Percentiles rank a stretch among this genome's conserved stretches.
Evolutionary conservation across 1,284 basidiomycete genomes (phyloP).

Genomic region (Rhizopogon hawkerae): DNA sequence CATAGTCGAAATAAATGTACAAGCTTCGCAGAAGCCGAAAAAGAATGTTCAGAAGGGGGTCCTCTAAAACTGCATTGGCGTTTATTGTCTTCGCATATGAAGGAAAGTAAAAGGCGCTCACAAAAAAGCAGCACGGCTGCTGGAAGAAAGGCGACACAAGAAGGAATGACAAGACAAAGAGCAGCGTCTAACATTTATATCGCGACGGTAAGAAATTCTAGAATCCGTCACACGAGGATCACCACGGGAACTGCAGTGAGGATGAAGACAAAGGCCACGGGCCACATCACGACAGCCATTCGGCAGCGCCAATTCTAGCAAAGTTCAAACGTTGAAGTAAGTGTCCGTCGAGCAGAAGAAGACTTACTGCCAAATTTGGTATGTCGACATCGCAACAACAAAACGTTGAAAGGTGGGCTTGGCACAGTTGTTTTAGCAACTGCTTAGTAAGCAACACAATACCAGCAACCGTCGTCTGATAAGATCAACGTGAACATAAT

Average conservation of each 20-base stretch:
- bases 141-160: slow-evolving; percentile 11
- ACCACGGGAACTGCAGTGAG: slow-evolving; percentile 7
- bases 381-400: slow-evolving; percentile 8
- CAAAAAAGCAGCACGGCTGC: slow-evolving; percentile 35
- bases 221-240: background rate
- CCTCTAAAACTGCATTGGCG: slow-evolving; percentile 15
- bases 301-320: background rate
- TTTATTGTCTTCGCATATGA: background rate
- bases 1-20: slow-evolving; percentile 32
- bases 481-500: slow-evolving; percentile 13
- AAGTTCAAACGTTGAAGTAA: background rate
- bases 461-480: slow-evolving; percentile 14
- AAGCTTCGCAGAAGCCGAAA: slow-evolving; percentile 29
- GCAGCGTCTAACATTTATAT: slow-evolving; percentile 2
- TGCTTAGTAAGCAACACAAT: slow-evolving; percentile 19
- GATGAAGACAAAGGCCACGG: background rate
- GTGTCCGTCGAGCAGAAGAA: background rate
- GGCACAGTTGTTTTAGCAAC: background rate
- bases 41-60: slow-evolving; percentile 31
- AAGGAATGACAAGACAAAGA: background rate
- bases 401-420: too few species aligned
- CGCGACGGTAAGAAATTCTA: background rate
- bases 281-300: slow-evolving; percentile 5
- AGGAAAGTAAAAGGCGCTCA: slow-evolving; percentile 13
- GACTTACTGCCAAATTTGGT: slow-evolving; percentile 7